Evolutionary conservation across 805 yeast species (phyloP).

Genomic region (Debaryomyces maramus): DNA sequence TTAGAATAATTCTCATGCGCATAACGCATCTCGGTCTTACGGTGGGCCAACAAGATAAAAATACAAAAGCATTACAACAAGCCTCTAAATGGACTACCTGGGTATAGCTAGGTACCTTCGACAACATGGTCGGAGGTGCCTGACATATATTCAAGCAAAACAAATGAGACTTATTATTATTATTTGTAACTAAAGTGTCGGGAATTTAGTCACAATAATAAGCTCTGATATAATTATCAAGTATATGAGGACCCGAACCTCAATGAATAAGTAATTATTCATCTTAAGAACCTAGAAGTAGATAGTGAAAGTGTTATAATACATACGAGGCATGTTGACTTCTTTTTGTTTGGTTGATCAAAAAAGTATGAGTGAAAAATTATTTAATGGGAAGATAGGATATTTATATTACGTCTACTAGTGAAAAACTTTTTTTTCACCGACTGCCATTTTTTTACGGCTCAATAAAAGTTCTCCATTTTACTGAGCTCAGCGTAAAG

Average conservation of each 20-base stretch:
- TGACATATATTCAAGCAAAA: background rate
- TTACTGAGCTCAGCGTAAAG: background rate
- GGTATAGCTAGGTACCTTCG: background rate
- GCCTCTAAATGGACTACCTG: background rate
- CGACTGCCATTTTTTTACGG: background rate
- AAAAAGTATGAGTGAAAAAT: constrained; percentile 5
- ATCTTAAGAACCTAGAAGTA: background rate
- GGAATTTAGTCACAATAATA: constrained; percentile 66
- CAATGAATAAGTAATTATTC: constrained; percentile 19
- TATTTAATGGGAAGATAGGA: background rate
- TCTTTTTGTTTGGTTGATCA: constrained; percentile 12
- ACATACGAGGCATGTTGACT: constrained; percentile 67
- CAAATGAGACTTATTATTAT: constrained; percentile 2
- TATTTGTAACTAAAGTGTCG: constrained; percentile 77
- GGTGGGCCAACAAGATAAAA: background rate
- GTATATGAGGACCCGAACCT: constrained; percentile 73
- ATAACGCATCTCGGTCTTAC: background rate
- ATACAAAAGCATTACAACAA: background rate
- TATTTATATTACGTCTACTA: background rate
- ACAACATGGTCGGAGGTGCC: background rate
- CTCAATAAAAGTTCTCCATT: background rate
- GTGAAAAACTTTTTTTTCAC: constrained; percentile 2
- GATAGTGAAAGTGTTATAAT: constrained; percentile 6
- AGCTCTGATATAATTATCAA: constrained; percentile 22
- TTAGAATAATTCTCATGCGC: constrained; percentile 20